Evolutionary conservation across 2,329 filamentous ascomycete species (phyloP), one percentile per base, ranked within the genome.

Genomic region (Penicillium thymicola): DNA sequence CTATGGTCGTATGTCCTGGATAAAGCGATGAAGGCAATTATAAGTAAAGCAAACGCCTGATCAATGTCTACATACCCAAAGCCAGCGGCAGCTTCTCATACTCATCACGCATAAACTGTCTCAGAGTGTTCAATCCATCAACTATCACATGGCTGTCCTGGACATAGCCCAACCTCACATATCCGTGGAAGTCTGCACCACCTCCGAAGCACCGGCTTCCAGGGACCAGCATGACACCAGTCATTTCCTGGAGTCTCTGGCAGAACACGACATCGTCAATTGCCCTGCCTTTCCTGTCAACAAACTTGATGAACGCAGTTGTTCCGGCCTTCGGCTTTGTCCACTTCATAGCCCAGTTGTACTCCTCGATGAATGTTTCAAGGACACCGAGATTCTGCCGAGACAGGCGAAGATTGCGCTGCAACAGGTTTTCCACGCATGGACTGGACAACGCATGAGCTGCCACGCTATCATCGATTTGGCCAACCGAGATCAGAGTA

Each of bases 401-500:
- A 4, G 87, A 87, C 3, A 92, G 79, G 34, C 75, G 72, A 46
- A 85, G 79, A 65, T 89, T 89, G 23, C 85, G 77, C 2, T 74
- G 76, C 4, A 89, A 77, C 5, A 89, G 71, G 9, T 74, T 74
- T 54, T 85, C 76, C 21, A 89, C 81, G 5, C 86, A 84, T 21
- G 78, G 73, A 1, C 80, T 73, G 7, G 82, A 82, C 6, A 94
- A 76, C 0, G 90, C 89, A 65, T 86, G 90, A 9, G 82, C 80
- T 1, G 89, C 90, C 4, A 93, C 79, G 51, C 82, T 80, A 69
- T 93, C 89, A 70, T 93, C 89, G 3, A 94, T 76, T 67, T 86
- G 84, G 9, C 87, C 89, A 0, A 93, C 89, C 51, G 86, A 87
- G 63, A 92, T 93, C 18, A 88, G 89, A 2, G 89, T 92, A 76